These are phyloP conservation scores for Rhizopogon vinicolor DNA, from an alignment of 768 basidiomycete genomes.

Conservation along the genomic window DNA sequence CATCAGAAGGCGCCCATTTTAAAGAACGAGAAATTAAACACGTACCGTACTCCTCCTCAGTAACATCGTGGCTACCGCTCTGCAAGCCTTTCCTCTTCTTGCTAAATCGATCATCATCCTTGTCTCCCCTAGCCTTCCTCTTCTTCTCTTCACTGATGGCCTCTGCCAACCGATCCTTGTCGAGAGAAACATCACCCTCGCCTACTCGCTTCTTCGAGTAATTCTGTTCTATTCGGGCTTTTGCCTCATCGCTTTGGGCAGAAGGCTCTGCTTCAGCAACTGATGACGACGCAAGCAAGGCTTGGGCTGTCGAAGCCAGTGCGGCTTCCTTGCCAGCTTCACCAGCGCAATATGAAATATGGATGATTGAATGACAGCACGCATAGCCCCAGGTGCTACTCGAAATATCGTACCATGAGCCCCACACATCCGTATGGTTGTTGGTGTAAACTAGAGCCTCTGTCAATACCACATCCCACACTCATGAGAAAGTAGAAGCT, in stretches of 20 bases:
- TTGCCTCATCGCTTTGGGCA: conserved; percentile 27
- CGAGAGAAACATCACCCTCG: conserved; percentile 75
- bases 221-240: conserved; percentile 54
- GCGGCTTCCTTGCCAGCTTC: conserved; percentile 76
- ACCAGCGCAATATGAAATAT: conserved; percentile 91
- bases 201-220: conserved; percentile 78
- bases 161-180: conserved; percentile 61
- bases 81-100: conserved; percentile 56
- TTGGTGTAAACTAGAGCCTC: conserved; percentile 66
- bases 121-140: conserved; percentile 57
- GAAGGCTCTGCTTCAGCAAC: conserved; percentile 22
- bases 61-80: conserved; percentile 68
- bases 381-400: conserved; percentile 85
- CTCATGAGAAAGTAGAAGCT: conserved; percentile 22
- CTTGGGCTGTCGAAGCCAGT: conserved; percentile 68
- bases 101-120: conserved; percentile 46
- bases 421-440: conserved; percentile 97
- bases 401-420: conserved; percentile 82
- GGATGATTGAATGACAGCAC: conserved; percentile 87
- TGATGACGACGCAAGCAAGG: conserved; percentile 48
- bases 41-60: conserved; percentile 83
- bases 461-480: conserved; percentile 3
- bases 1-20: conserved; percentile 3
- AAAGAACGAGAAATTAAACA: conserved; percentile 7
- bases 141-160: conserved; percentile 81